phyloP scores from a whole-genome alignment of 441 rosid species.

The Flueggea neowawraea region DNA sequence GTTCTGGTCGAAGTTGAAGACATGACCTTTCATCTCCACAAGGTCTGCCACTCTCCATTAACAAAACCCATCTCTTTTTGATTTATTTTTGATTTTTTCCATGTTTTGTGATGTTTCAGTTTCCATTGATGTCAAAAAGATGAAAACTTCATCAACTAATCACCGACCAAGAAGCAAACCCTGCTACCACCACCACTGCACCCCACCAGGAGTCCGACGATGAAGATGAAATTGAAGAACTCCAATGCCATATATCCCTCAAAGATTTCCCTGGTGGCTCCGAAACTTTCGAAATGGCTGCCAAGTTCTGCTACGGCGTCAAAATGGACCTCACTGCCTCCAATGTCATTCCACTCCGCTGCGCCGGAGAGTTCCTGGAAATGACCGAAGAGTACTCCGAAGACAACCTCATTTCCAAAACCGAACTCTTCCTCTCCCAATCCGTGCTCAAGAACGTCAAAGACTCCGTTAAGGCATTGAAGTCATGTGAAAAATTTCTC shows the following conservation, averaged over 20 bases:
- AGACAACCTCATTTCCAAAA: constrained; percentile 66
- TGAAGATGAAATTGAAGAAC: constrained; percentile 44
- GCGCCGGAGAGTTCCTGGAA: constrained; percentile 84
- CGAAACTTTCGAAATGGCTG: constrained; percentile 88
- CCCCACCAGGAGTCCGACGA: constrained; percentile 11
- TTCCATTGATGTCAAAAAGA: constrained; percentile 93
- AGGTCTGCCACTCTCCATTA: constrained; percentile 38
- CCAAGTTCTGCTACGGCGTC: constrained; percentile 95
- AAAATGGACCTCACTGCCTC: constrained; percentile 82
- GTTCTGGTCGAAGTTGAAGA: constrained; percentile 84
- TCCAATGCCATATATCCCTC: constrained; percentile 53
- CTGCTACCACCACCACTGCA: constrained; percentile 2
- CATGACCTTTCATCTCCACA: constrained; percentile 97
- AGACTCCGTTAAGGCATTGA: constrained; percentile 77
- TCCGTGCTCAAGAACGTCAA: constrained; percentile 76
- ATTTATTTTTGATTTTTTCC: background rate
- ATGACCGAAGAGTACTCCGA: constrained; percentile 95
- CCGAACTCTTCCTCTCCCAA: constrained; percentile 80
- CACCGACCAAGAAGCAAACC: constrained; percentile 62
- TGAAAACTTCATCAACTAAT: constrained; percentile 77
- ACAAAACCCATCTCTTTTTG: background rate
- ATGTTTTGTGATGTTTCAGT: constrained; percentile 43
- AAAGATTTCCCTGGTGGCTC: constrained; percentile 86
- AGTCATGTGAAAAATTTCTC: constrained; percentile 65
- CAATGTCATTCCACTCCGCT: constrained; percentile 72